phyloP scores from a whole-genome alignment of 805 yeast genomes.

The Ogataea paradorogensis region DNA sequence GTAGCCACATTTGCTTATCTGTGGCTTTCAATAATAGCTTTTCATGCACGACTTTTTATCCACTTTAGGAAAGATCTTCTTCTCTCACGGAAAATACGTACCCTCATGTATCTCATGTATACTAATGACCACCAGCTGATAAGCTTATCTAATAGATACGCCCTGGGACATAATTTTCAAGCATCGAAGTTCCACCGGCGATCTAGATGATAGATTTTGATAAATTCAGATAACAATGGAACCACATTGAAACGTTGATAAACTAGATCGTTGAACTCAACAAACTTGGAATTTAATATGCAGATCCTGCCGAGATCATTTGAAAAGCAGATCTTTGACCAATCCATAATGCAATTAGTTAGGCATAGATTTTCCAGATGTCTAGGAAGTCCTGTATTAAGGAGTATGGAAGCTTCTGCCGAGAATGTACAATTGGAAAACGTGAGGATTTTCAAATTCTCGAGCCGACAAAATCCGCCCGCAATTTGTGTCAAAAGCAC shows the following conservation, averaged over 20 bases:
- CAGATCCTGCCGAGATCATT: constrained; percentile 12
- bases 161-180: neutral
- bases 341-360: constrained; percentile 14
- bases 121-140: neutral
- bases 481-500: constrained; percentile 7
- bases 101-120: neutral
- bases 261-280: constrained; percentile 4
- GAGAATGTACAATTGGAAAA: constrained; percentile 16
- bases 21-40: neutral
- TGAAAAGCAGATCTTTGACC: constrained; percentile 11
- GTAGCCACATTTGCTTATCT: constrained; percentile 5
- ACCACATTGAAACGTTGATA: constrained; percentile 7
- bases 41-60: constrained; percentile 6
- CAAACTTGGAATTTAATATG: constrained; percentile 11
- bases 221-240: constrained; percentile 18
- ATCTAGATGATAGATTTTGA: constrained; percentile 19
- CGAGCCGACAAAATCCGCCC: constrained; percentile 7
- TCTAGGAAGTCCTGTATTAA: constrained; percentile 13
- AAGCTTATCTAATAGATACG: constrained; percentile 5
- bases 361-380: constrained; percentile 14
- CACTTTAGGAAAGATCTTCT: constrained; percentile 2
- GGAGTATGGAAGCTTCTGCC: constrained; percentile 4
- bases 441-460: constrained; percentile 13
- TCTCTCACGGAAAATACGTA: neutral
- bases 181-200: constrained; percentile 3